Conservation (phyloP, 2,329 filamentous ascomycete species). For the Aspergillus clavatus region DNA sequence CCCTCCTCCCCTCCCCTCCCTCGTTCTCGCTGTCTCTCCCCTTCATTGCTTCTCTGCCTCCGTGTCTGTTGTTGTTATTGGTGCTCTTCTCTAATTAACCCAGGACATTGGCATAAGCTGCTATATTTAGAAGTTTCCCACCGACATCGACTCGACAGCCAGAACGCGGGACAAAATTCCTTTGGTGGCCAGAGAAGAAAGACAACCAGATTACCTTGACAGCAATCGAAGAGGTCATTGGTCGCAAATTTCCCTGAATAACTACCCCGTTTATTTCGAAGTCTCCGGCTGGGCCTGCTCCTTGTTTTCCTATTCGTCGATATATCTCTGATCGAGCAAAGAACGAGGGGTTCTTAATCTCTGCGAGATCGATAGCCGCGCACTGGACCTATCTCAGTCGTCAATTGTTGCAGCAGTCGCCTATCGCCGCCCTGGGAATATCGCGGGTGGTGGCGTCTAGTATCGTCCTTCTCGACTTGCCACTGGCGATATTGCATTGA, state of each 20-base stretch:
- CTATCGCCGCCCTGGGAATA: not conserved
- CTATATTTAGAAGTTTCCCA: slow-evolving; percentile 34
- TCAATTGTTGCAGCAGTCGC: not conserved
- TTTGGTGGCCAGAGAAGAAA: not conserved
- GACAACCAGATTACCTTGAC: not conserved
- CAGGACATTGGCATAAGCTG: slow-evolving; percentile 17
- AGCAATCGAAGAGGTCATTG: not conserved
- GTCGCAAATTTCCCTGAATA: slow-evolving; percentile 2
- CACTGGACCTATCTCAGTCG: not conserved
- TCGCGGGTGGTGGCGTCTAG: slow-evolving; percentile 27
- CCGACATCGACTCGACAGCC: slow-evolving; percentile 12
- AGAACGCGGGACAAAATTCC: not conserved
- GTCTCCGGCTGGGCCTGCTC: not conserved
- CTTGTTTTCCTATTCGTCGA: not conserved
- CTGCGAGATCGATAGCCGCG: slow-evolving; percentile 11
- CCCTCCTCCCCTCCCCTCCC: slow-evolving; percentile 1
- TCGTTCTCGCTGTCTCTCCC: not conserved
- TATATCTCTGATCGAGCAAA: not conserved
- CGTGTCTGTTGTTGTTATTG: too few species aligned
- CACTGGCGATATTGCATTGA: slow-evolving; percentile 1
- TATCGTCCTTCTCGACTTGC: slow-evolving; percentile 36
- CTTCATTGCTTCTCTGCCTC: slow-evolving; percentile 9
- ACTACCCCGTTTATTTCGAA: not conserved
- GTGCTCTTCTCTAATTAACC: slow-evolving; percentile 12
- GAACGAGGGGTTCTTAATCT: slow-evolving; percentile 3